Evolutionary conservation across 1,284 basidiomycete species (phyloP).

Genomic region (Termitomyces sp.): DNA sequence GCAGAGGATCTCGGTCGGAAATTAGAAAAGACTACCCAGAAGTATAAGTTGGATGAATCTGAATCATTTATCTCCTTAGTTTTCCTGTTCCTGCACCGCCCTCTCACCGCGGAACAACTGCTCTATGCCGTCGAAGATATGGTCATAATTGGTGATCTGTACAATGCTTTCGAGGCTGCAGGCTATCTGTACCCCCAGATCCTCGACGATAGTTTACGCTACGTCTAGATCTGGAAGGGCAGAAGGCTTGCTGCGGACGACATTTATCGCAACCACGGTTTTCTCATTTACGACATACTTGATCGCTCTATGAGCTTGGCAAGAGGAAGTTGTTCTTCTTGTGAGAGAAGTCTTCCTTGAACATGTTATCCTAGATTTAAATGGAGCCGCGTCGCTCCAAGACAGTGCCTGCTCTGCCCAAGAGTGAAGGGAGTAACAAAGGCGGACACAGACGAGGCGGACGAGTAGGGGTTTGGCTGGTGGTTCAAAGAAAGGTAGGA

Average conservation of each 20-base stretch:
- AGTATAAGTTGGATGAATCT: neutral
- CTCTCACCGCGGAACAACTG: conserved; percentile 10
- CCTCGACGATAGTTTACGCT: conserved; percentile 12
- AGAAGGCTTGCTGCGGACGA: conserved; percentile 4
- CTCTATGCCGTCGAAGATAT: conserved; percentile 16
- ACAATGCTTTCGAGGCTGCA: conserved; percentile 9
- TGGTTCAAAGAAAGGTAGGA: neutral
- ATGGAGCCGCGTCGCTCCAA: neutral
- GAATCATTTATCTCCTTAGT: neutral
- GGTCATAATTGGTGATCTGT: conserved; percentile 14
- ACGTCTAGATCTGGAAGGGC: conserved; percentile 17
- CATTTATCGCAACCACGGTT: conserved; percentile 11
- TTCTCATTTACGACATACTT: conserved; percentile 10
- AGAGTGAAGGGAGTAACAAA: neutral
- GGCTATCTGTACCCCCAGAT: conserved; percentile 14
- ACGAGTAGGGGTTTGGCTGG: neutral
- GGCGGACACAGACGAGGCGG: neutral
- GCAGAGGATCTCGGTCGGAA: conserved; percentile 10
- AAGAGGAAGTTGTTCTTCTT: neutral
- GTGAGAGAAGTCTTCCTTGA: neutral
- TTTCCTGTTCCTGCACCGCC: conserved; percentile 10
- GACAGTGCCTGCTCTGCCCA: conserved; percentile 8
- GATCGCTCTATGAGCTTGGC: neutral
- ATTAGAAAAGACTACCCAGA: neutral
- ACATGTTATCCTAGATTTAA: neutral